Percentiles rank a stretch among this genome's conserved stretches.
Conservation (phyloP, 1,284 basidiomycete species). For the Sanghuangporus baumii region DNA sequence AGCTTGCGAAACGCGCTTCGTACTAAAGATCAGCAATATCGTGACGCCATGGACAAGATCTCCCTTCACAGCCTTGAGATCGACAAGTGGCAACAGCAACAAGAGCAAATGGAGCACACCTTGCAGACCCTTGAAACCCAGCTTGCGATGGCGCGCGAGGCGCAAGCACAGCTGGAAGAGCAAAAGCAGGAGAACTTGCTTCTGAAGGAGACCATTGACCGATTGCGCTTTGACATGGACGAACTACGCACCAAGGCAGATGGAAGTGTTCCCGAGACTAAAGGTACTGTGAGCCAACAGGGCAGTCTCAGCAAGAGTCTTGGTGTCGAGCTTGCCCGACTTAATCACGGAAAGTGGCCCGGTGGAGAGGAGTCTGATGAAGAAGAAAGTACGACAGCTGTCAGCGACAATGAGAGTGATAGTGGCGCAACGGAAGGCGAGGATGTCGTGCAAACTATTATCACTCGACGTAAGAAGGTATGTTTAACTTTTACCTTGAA, state of each 20-base stretch:
- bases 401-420: constrained; percentile 33
- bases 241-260: constrained; percentile 62
- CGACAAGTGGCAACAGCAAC: constrained; percentile 56
- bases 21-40: constrained; percentile 66
- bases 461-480: constrained; percentile 71
- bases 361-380: constrained; percentile 30
- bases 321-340: constrained; percentile 71
- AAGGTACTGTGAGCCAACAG: constrained; percentile 33
- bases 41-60: constrained; percentile 52
- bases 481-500: constrained; percentile 23
- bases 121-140: constrained; percentile 62
- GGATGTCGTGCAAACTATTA: constrained; percentile 76
- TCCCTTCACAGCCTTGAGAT: constrained; percentile 58
- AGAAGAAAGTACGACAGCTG: constrained; percentile 36
- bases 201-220: constrained; percentile 89
- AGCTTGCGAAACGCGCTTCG: constrained; percentile 70
- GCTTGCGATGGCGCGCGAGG: constrained; percentile 58
- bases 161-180: constrained; percentile 70
- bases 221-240: constrained; percentile 86
- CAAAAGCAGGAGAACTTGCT: constrained; percentile 90
- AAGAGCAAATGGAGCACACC: constrained; percentile 63
- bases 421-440: constrained; percentile 60
- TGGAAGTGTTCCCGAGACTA: constrained; percentile 30
- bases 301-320: constrained; percentile 73
- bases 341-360: constrained; percentile 43